phyloP scores from a whole-genome alignment of 2,329 filamentous ascomycete species.

The Beauveria pseudobassiana region DNA sequence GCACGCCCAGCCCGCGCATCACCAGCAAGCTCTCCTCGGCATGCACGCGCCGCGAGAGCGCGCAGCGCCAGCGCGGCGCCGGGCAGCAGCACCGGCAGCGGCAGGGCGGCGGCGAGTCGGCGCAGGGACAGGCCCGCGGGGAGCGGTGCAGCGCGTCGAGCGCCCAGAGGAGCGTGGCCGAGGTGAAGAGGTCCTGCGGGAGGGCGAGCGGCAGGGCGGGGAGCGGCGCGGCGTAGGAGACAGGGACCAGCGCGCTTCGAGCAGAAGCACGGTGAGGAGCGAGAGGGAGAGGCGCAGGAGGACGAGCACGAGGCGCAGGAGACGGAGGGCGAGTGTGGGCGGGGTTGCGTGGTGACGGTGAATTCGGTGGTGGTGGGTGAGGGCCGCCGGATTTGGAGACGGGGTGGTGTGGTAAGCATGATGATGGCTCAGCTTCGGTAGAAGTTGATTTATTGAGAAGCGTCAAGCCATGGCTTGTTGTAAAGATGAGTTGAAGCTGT shows the following conservation, averaged over 20 bases:
- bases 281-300: constrained; percentile 36
- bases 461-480: background rate
- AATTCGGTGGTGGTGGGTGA: constrained; percentile 89
- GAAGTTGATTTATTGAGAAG: background rate
- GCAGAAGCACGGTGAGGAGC: constrained; percentile 36
- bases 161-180: constrained; percentile 20
- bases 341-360: constrained; percentile 76
- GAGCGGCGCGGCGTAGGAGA: constrained; percentile 20
- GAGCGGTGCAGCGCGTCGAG: constrained; percentile 23
- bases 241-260: constrained; percentile 41
- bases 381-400: constrained; percentile 57
- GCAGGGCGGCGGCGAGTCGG: constrained; percentile 25
- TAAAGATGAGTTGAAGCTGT: background rate
- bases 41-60: constrained; percentile 39
- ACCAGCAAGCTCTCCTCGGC: constrained; percentile 79
- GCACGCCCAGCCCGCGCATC: constrained; percentile 80
- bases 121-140: constrained; percentile 24
- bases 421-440: constrained; percentile 13
- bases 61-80: constrained; percentile 32
- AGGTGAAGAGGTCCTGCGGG: constrained; percentile 15
- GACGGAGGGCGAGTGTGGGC: constrained; percentile 38
- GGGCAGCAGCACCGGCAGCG: constrained; percentile 33
- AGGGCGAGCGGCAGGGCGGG: constrained; percentile 13
- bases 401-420: constrained; percentile 57
- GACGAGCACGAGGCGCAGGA: constrained; percentile 37